Evolutionary conservation across 116 monocot genomes (phyloP).

Genomic region (Cymodocea nodosa): DNA sequence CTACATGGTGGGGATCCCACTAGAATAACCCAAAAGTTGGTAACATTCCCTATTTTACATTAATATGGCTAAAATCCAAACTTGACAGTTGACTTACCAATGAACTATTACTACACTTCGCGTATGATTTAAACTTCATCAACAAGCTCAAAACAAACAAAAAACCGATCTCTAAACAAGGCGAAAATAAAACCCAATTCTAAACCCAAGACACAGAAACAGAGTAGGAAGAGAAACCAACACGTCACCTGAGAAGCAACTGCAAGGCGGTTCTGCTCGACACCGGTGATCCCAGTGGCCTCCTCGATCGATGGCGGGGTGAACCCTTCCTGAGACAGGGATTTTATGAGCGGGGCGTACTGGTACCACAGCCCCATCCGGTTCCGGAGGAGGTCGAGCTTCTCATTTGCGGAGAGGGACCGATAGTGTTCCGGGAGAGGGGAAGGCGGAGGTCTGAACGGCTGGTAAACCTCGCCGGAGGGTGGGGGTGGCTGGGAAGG

Average conservation of each 20-base stretch:
- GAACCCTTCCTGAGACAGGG: constrained; percentile 68
- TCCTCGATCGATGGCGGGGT: constrained; percentile 81
- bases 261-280: constrained; percentile 72
- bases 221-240: not conserved
- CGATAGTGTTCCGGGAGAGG: constrained; percentile 56
- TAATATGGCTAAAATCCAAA: no score
- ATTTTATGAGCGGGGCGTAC: constrained; percentile 68
- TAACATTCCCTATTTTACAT: no score
- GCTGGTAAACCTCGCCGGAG: constrained; percentile 67
- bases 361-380: constrained; percentile 91
- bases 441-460: constrained; percentile 80
- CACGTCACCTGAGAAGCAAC: constrained; percentile 40
- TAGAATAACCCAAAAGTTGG: no score
- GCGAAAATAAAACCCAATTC: not conserved
- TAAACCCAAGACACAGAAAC: not conserved
- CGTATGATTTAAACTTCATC: no score
- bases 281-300: constrained; percentile 70
- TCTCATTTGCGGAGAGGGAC: constrained; percentile 36
- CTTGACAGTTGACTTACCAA: no score
- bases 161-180: no score
- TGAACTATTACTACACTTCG: no score
- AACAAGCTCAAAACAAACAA: no score
- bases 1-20: no score
- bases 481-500: constrained; percentile 35
- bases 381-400: constrained; percentile 71